Evolutionary conservation across 768 basidiomycete species (phyloP), one percentile per base, ranked within the genome.

Genomic region (Mycena metata): DNA sequence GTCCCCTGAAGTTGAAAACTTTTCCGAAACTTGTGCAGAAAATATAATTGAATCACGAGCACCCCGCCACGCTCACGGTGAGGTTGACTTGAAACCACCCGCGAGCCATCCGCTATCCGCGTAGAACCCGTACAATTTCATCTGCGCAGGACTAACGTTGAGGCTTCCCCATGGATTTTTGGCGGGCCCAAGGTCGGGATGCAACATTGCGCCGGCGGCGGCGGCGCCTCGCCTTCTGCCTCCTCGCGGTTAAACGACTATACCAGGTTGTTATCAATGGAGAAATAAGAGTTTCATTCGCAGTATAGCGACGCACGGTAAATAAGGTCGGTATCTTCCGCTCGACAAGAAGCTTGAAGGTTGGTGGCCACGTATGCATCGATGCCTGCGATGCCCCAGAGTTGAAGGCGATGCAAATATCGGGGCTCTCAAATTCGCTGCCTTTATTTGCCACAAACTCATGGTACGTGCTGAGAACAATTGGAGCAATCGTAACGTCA

Each of bases 1-100:
- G n/a, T n/a, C n/a, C n/a, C n/a, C n/a, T n/a, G n/a, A n/a, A n/a
- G n/a, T n/a, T n/a, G n/a, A n/a, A n/a, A n/a, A n/a, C n/a, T n/a
- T n/a, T n/a, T n/a, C n/a, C n/a, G n/a, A n/a, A n/a, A n/a, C n/a
- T n/a, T n/a, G n/a, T n/a, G n/a, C n/a, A n/a, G n/a, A n/a, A n/a
- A n/a, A n/a, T n/a, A n/a, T n/a, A n/a, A n/a, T n/a, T n/a, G n/a
- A n/a, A n/a, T n/a, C n/a, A n/a, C n/a, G n/a, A n/a, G n/a, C n/a
- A n/a, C n/a, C n/a, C n/a, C n/a, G n/a, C n/a, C n/a, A n/a, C n/a
- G n/a, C n/a, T n/a, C n/a, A n/a, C n/a, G n/a, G n/a, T n/a, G n/a
- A n/a, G n/a, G n/a, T n/a, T n/a, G n/a, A n/a, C n/a, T n/a, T 43
- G 72, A 82, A 82, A 1, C 78, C 80, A 17, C 81, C 80, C 4